phyloP scores from a whole-genome alignment of 495 filamentous ascomycete species.

The Daldinia bambusicola region DNA sequence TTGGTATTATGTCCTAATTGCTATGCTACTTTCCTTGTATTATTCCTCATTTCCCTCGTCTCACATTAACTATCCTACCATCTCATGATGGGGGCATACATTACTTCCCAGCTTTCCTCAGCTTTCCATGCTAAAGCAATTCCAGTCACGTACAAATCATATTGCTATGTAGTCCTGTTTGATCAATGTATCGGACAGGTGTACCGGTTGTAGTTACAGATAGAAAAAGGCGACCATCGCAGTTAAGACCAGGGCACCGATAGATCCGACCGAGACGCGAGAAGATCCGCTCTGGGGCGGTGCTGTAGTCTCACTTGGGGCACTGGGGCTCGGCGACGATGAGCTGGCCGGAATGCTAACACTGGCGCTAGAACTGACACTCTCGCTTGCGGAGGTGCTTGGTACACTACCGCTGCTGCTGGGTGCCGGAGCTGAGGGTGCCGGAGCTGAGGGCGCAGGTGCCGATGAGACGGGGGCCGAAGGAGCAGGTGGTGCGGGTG shows the following conservation, averaged over 20 bases:
- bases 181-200: constrained; percentile 1
- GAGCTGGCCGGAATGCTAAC: constrained; percentile 28
- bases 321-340: constrained; percentile 21
- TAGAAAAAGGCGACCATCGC: constrained; percentile 48
- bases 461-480: constrained; percentile 22
- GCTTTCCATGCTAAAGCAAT: background rate
- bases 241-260: constrained; percentile 49
- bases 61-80: constrained; percentile 30
- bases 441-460: constrained; percentile 18
- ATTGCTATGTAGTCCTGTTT: background rate
- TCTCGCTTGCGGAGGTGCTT: constrained; percentile 20
- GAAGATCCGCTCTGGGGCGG: constrained; percentile 42
- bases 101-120: constrained; percentile 25
- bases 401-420: constrained; percentile 20
- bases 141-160: background rate
- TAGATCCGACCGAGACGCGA: constrained; percentile 46
- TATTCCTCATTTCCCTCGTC: constrained; percentile 20
- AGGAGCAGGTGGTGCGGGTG: constrained; percentile 17
- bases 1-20: constrained; percentile 31
- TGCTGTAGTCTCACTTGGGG: constrained; percentile 29
- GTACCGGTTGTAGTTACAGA: constrained; percentile 41
- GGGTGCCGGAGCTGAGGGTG: constrained; percentile 9
- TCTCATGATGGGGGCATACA: constrained; percentile 19
- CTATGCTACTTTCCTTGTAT: constrained; percentile 19
- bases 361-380: constrained; percentile 18